phyloP scores from a whole-genome alignment of 1,284 basidiomycete genomes.

The Peniophora sp. region DNA sequence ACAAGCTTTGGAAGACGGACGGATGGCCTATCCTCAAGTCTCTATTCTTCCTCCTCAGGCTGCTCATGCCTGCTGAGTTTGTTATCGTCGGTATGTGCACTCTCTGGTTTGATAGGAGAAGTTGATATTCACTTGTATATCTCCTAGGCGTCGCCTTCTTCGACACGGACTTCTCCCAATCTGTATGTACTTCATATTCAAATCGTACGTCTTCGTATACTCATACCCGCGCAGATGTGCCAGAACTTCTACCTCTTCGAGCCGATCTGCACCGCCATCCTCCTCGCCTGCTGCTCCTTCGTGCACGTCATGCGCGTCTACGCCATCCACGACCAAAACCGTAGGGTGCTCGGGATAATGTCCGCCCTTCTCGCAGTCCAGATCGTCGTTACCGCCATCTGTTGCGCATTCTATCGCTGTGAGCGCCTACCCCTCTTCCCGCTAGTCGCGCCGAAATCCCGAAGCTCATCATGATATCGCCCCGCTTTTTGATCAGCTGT shows the following conservation, averaged over 20 bases:
- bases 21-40: slow-evolving; percentile 73
- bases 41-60: slow-evolving; percentile 62
- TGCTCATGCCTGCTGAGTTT: slow-evolving; percentile 74
- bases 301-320: slow-evolving; percentile 69
- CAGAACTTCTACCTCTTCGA: slow-evolving; percentile 73
- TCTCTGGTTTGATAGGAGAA: neutral
- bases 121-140: neutral
- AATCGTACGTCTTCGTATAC: neutral
- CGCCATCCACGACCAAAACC: slow-evolving; percentile 64
- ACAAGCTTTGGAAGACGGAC: slow-evolving; percentile 56
- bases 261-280: slow-evolving; percentile 72
- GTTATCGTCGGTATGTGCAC: slow-evolving; percentile 54
- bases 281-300: slow-evolving; percentile 62
- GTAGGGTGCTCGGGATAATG: slow-evolving; percentile 47
- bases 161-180: slow-evolving; percentile 35
- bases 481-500: slow-evolving; percentile 38
- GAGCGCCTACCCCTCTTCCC: slow-evolving; percentile 12
- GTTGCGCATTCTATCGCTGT: slow-evolving; percentile 72
- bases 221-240: slow-evolving; percentile 39
- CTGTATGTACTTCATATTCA: slow-evolving; percentile 2
- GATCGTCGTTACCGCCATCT: slow-evolving; percentile 58
- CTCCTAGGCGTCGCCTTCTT: slow-evolving; percentile 69
- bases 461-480: neutral
- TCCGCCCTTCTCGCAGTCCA: slow-evolving; percentile 54
- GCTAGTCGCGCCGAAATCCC: slow-evolving; percentile 3